phyloP scores from a whole-genome alignment of 2,329 filamentous ascomycete species.

The Cryoendolithus antarcticus region DNA sequence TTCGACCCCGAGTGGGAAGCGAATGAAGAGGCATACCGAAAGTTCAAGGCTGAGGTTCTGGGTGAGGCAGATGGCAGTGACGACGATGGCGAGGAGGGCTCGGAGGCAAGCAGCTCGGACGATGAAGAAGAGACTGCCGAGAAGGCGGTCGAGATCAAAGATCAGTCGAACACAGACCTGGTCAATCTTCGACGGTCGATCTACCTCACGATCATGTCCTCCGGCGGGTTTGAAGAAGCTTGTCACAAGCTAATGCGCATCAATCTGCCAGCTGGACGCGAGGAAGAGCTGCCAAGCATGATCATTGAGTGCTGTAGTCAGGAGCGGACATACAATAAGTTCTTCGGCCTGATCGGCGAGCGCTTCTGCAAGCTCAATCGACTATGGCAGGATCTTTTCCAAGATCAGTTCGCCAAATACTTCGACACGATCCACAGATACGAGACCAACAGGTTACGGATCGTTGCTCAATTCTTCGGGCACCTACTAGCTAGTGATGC shows the following conservation, averaged over 20 bases:
- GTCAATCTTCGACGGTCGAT: slow-evolving; percentile 89
- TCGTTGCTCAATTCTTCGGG: slow-evolving; percentile 89
- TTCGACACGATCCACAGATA: slow-evolving; percentile 97
- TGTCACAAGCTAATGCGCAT: slow-evolving; percentile 90
- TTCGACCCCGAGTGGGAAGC: slow-evolving; percentile 81
- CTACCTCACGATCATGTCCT: slow-evolving; percentile 95
- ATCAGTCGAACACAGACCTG: slow-evolving; percentile 90
- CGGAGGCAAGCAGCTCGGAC: slow-evolving; percentile 47
- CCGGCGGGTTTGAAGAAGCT: slow-evolving; percentile 89
- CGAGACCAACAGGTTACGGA: slow-evolving; percentile 87
- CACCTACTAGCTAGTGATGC: slow-evolving; percentile 80
- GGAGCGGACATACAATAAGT: slow-evolving; percentile 94
- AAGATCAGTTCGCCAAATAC: slow-evolving; percentile 79
- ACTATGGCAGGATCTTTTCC: slow-evolving; percentile 86
- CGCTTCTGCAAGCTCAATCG: slow-evolving; percentile 92
- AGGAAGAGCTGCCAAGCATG: slow-evolving; percentile 89
- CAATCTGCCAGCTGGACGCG: slow-evolving; percentile 72
- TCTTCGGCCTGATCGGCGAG: slow-evolving; percentile 89
- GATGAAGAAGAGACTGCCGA: slow-evolving; percentile 61
- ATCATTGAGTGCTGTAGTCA: slow-evolving; percentile 94
- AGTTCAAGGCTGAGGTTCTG: slow-evolving; percentile 82
- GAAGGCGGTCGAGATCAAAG: slow-evolving; percentile 83
- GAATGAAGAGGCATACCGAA: slow-evolving; percentile 81
- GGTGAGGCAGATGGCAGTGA: slow-evolving; percentile 72
- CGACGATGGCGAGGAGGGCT: slow-evolving; percentile 54